Conservation (phyloP, 2,329 filamentous ascomycete species). For the Pseudopyricularia cyperi region DNA sequence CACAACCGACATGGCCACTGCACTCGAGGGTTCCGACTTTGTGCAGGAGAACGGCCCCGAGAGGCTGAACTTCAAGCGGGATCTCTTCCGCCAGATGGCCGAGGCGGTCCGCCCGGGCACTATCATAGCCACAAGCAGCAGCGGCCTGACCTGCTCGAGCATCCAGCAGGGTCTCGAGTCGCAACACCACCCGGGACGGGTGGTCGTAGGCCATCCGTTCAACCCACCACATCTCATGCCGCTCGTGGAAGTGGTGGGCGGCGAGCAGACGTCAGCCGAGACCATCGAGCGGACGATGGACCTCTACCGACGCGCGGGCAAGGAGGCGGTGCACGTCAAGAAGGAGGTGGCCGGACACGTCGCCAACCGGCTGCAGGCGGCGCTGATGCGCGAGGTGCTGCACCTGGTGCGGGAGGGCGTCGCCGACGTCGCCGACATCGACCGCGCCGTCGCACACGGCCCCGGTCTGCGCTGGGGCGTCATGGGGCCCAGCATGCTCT, state of each 20-base stretch:
- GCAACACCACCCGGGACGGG: constrained; percentile 14
- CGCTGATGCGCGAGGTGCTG: constrained; percentile 21
- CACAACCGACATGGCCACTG: neutral
- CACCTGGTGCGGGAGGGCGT: constrained; percentile 17
- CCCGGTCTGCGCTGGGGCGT: neutral
- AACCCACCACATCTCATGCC: constrained; percentile 34
- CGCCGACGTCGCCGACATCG: neutral
- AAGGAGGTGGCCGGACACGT: constrained; percentile 28
- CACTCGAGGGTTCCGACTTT: constrained; percentile 14
- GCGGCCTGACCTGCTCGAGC: constrained; percentile 19
- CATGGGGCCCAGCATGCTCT: neutral
- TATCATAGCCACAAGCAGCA: constrained; percentile 25
- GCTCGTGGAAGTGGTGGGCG: constrained; percentile 30
- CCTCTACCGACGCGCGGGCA: constrained; percentile 25
- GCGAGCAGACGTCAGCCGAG: constrained; percentile 13
- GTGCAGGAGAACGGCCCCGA: constrained; percentile 27
- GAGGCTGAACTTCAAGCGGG: constrained; percentile 22
- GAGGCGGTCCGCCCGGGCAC: constrained; percentile 14
- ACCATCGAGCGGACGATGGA: constrained; percentile 15
- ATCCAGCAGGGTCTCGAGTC: neutral
- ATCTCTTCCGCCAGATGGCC: constrained; percentile 21
- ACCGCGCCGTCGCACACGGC: neutral
- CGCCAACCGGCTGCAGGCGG: constrained; percentile 29
- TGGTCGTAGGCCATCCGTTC: constrained; percentile 31
- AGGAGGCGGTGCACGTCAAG: constrained; percentile 23